Conservation (phyloP, 257 asterid genomes). For the Knoxia roxburghii region DNA sequence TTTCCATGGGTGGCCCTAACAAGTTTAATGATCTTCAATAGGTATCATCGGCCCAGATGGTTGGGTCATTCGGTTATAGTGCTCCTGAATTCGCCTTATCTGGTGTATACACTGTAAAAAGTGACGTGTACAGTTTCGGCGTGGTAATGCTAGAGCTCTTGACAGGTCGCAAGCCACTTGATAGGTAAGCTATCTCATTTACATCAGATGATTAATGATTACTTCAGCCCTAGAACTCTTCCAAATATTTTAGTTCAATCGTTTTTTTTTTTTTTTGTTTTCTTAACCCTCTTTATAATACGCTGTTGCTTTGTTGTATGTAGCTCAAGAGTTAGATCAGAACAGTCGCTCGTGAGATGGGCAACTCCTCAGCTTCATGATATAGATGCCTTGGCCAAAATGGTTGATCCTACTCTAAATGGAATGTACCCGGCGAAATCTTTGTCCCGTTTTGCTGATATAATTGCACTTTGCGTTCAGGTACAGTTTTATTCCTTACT, state of each 20-base stretch:
- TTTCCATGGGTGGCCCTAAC: constrained; percentile 1
- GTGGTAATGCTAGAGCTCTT: constrained; percentile 96
- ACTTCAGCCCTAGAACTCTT: not conserved
- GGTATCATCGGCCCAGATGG: constrained; percentile 75
- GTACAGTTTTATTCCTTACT: constrained; percentile 28
- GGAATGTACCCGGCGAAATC: constrained; percentile 99
- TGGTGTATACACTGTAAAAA: constrained; percentile 88
- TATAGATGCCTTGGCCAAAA: constrained; percentile 90
- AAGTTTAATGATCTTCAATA: constrained; percentile 22
- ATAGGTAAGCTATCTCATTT: constrained; percentile 47
- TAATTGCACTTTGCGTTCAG: constrained; percentile 96
- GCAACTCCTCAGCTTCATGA: constrained; percentile 98
- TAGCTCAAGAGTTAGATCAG: constrained; percentile 83
- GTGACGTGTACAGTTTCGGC: constrained; percentile 95
- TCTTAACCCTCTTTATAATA: not conserved
- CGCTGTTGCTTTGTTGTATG: constrained; percentile 9
- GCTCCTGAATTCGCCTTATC: constrained; percentile 98
- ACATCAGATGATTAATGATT: not conserved
- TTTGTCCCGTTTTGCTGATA: constrained; percentile 89
- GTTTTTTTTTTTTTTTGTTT: not conserved
- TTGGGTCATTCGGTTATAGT: constrained; percentile 89
- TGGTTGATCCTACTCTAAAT: constrained; percentile 85
- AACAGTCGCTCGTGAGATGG: constrained; percentile 98
- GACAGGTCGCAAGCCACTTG: constrained; percentile 98
- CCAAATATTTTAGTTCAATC: not conserved